phyloP scores from a whole-genome alignment of 805 yeast genomes.

The Metahyphopichia silvanorum region DNA sequence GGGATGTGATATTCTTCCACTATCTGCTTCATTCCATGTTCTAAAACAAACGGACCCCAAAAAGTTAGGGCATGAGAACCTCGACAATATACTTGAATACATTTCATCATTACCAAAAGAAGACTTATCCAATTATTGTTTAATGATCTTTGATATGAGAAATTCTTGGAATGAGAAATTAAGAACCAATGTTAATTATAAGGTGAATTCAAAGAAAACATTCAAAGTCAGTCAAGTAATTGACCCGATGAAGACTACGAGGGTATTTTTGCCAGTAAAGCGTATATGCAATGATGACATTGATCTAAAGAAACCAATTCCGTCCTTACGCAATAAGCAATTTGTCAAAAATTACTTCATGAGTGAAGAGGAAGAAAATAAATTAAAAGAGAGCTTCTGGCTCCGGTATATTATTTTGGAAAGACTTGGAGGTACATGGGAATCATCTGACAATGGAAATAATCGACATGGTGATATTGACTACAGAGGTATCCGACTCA shows the following conservation, averaged over 20 bases:
- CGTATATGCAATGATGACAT: constrained; percentile 45
- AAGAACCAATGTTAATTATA: constrained; percentile 25
- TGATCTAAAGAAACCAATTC: constrained; percentile 53
- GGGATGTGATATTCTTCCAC: constrained; percentile 69
- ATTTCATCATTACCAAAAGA: constrained; percentile 18
- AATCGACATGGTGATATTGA: constrained; percentile 57
- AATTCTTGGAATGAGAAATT: constrained; percentile 73
- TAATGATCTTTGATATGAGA: constrained; percentile 70
- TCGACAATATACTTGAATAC: constrained; percentile 26
- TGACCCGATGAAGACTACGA: constrained; percentile 28
- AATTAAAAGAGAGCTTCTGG: constrained; percentile 75
- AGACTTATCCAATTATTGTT: constrained; percentile 51
- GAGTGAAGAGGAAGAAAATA: constrained; percentile 52
- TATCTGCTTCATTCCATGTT: constrained; percentile 21
- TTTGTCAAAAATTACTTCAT: constrained; percentile 57
- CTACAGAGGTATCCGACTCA: constrained; percentile 61
- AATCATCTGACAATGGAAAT: constrained; percentile 16
- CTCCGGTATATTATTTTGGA: constrained; percentile 63
- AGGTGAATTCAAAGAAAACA: constrained; percentile 18
- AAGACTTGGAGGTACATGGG: constrained; percentile 67
- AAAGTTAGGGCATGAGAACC: constrained; percentile 1
- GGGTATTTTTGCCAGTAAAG: constrained; percentile 70
- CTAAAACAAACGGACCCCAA: not conserved
- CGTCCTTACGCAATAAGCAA: constrained; percentile 69
- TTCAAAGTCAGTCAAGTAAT: constrained; percentile 27